phyloP scores from a whole-genome alignment of 2,329 filamentous ascomycete species.

The Hymenotorrendiella dingleyae region DNA sequence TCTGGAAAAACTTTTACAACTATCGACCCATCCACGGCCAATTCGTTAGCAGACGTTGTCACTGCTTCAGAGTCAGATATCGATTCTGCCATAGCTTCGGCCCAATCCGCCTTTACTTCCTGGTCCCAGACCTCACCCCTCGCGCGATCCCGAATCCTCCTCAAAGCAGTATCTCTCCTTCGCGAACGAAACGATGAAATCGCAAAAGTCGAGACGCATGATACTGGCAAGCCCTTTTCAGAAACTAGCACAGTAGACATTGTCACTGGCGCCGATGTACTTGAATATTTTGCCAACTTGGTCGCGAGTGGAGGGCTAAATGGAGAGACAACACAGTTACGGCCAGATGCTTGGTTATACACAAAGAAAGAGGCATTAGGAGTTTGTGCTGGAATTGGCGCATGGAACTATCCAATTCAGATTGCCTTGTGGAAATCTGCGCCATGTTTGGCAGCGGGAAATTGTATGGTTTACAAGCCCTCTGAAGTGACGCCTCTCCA shows the following conservation, averaged over 20 bases:
- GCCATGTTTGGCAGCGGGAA: constrained; percentile 77
- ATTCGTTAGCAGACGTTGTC: constrained; percentile 65
- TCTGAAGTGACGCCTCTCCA: constrained; percentile 86
- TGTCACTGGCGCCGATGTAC: constrained; percentile 74
- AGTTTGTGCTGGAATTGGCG: constrained; percentile 80
- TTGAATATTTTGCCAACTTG: constrained; percentile 81
- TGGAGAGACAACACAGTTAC: constrained; percentile 69
- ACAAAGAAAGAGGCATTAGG: constrained; percentile 77
- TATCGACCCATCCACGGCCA: constrained; percentile 67
- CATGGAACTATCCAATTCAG: constrained; percentile 90
- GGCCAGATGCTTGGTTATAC: constrained; percentile 74
- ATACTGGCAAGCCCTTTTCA: constrained; percentile 80
- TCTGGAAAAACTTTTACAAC: constrained; percentile 61
- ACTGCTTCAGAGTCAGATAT: constrained; percentile 61
- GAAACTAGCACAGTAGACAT: constrained; percentile 83
- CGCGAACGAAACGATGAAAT: constrained; percentile 74
- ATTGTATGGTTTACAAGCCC: constrained; percentile 88
- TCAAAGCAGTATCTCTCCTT: constrained; percentile 67
- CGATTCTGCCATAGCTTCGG: constrained; percentile 66
- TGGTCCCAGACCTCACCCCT: constrained; percentile 76
- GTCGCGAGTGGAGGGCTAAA: constrained; percentile 73
- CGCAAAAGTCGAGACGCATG: constrained; percentile 71
- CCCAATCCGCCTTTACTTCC: constrained; percentile 61
- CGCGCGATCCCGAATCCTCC: constrained; percentile 70
- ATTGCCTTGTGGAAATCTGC: constrained; percentile 88